Conservation (phyloP, 768 basidiomycete species). For the Pleurotus pulmonarius region DNA sequence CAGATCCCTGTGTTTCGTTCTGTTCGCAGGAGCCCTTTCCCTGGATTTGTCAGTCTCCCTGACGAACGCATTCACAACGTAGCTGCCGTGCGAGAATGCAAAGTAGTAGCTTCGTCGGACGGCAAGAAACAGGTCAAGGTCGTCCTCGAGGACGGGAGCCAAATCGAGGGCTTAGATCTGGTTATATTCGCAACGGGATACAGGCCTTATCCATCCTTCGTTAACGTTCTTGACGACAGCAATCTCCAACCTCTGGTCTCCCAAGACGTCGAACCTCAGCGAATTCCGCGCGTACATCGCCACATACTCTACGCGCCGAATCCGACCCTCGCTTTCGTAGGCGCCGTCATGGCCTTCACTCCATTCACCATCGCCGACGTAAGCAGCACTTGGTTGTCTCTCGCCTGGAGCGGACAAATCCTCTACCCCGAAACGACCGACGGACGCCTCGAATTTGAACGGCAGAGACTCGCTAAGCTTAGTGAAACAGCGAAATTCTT, state of each 20-base stretch:
- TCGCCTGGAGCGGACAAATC: conserved; percentile 32
- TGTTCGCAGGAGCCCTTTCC: conserved; percentile 36
- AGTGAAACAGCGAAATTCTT: conserved; percentile 12
- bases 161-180: conserved; percentile 34
- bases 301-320: conserved; percentile 44
- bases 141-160: conserved; percentile 32
- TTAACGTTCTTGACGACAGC: conserved; percentile 27
- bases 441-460: conserved; percentile 33
- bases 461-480: conserved; percentile 21
- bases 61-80: conserved; percentile 40
- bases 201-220: conserved; percentile 34
- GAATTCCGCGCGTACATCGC: conserved; percentile 41
- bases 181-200: conserved; percentile 49
- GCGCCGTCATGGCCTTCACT: conserved; percentile 36
- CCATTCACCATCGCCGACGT: conserved; percentile 48
- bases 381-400: conserved; percentile 44
- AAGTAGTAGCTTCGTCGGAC: conserved; percentile 7
- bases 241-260: conserved; percentile 25
- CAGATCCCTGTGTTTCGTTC: conserved; percentile 42
- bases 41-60: conserved; percentile 34
- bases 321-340: conserved; percentile 43
- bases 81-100: conserved; percentile 34
- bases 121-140: conserved; percentile 25
- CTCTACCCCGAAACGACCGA: conserved; percentile 29
- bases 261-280: conserved; percentile 23